A percentile compares a stretch with the other conserved stretches of the same genome.
phyloP scores from a whole-genome alignment of 208 protist species.

The Wallacemonas collosoma region DNA sequence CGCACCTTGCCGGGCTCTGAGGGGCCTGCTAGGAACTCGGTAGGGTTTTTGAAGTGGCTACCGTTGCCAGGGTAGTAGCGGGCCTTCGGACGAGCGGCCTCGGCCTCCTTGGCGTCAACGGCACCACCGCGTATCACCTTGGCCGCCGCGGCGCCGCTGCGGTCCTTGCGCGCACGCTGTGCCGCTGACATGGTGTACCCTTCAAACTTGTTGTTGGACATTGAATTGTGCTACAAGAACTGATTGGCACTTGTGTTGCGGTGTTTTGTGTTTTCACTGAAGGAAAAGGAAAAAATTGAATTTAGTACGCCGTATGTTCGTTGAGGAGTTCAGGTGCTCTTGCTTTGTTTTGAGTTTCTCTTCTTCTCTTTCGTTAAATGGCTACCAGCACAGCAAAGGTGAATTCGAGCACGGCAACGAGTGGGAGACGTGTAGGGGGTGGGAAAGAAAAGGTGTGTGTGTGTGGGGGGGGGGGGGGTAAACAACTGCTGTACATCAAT shows the following conservation, averaged over 20 bases:
- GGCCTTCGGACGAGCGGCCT: constrained; percentile 18
- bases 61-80: constrained; percentile 27
- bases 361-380: too few relatives aligned
- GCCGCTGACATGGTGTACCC: constrained; percentile 14
- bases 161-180: constrained; percentile 32
- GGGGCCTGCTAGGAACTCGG: constrained; percentile 75
- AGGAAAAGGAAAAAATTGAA: too few relatives aligned
- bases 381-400: too few relatives aligned
- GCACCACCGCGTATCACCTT: constrained; percentile 29
- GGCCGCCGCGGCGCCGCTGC: constrained; percentile 39
- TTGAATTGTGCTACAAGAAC: background rate
- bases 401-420: too few relatives aligned
- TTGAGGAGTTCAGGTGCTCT: too few relatives aligned
- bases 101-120: constrained; percentile 11
- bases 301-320: too few relatives aligned
- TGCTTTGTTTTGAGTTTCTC: too few relatives aligned
- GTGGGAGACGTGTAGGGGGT: too few relatives aligned
- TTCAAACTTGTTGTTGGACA: constrained; percentile 16
- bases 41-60: constrained; percentile 45
- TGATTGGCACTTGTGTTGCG: constrained; percentile 1
- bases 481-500: too few relatives aligned
- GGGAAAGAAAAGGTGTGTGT: too few relatives aligned
- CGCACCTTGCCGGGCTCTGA: constrained; percentile 52
- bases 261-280: background rate
- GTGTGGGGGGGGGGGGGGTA: too few relatives aligned